phyloP scores from a whole-genome alignment of 768 basidiomycete genomes.

The Podaxis carcinomalis region DNA sequence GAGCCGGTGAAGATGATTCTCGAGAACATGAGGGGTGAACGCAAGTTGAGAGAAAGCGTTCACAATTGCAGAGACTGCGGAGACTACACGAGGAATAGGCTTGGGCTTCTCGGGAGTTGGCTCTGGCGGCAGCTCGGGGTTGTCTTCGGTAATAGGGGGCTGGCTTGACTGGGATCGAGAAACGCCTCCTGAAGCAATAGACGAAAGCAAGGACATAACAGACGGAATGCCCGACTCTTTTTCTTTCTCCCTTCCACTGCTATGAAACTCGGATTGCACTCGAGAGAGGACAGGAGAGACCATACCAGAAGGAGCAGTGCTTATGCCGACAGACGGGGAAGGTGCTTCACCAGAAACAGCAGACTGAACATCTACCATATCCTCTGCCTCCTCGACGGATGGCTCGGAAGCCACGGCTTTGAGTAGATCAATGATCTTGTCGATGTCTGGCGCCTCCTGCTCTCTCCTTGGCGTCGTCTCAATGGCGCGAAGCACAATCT shows the following conservation, averaged over 20 bases:
- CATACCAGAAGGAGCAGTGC: constrained; percentile 25
- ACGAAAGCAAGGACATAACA: constrained; percentile 62
- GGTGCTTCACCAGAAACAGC: constrained; percentile 34
- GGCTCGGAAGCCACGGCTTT: constrained; percentile 40
- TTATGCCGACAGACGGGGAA: constrained; percentile 26
- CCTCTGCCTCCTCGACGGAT: constrained; percentile 31
- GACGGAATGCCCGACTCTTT: constrained; percentile 44
- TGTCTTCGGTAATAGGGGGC: constrained; percentile 34
- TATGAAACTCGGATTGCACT: constrained; percentile 51
- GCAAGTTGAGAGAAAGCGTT: constrained; percentile 65
- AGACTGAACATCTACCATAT: constrained; percentile 40
- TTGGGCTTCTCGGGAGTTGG: constrained; percentile 21
- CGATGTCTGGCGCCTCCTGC: constrained; percentile 17
- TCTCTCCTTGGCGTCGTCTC: constrained; percentile 26
- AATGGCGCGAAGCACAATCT: constrained; percentile 52
- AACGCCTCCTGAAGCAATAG: constrained; percentile 44
- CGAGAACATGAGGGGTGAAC: constrained; percentile 60
- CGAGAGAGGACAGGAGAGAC: constrained; percentile 55
- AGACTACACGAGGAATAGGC: constrained; percentile 43
- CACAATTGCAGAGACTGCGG: constrained; percentile 61
- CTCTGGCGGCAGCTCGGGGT: constrained; percentile 20
- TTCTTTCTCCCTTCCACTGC: constrained; percentile 35
- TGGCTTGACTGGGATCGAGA: constrained; percentile 59
- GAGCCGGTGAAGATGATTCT: constrained; percentile 41
- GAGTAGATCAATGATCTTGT: constrained; percentile 25